Percentiles rank a stretch among this genome's conserved stretches.
Evolutionary conservation across 2,329 filamentous ascomycete genomes (phyloP).

Genomic region (Aspergillus sp.): DNA sequence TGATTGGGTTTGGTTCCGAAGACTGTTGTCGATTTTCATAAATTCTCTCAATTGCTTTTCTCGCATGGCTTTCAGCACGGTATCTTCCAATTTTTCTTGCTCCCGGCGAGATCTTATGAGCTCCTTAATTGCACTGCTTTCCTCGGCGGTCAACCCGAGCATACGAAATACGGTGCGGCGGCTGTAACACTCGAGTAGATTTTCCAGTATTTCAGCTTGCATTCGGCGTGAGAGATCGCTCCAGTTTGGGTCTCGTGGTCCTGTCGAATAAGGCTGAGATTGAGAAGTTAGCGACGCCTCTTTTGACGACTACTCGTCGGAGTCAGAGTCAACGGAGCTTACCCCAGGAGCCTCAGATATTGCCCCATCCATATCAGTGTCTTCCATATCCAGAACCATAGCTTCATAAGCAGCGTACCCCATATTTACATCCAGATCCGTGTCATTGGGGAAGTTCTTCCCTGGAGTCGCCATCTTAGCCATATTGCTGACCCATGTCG

Average conservation of each 20-base stretch:
- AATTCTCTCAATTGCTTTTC: slow-evolving; percentile 32
- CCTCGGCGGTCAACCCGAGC: slow-evolving; percentile 26
- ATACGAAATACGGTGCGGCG: slow-evolving; percentile 22
- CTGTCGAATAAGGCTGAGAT: background rate
- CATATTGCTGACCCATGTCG: slow-evolving; percentile 31
- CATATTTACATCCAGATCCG: slow-evolving; percentile 8
- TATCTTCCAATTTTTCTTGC: slow-evolving; percentile 31
- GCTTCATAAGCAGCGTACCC: background rate
- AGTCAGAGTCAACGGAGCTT: background rate
- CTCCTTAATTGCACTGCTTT: slow-evolving; percentile 20
- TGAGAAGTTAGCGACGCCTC: background rate
- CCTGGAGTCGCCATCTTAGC: slow-evolving; percentile 14
- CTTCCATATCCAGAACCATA: slow-evolving; percentile 12
- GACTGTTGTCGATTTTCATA: slow-evolving; percentile 34
- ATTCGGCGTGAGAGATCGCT: slow-evolving; percentile 30
- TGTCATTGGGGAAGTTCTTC: background rate
- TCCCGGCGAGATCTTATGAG: slow-evolving; percentile 21
- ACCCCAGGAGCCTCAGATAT: slow-evolving; percentile 10
- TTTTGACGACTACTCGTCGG: background rate
- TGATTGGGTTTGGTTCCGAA: slow-evolving; percentile 22
- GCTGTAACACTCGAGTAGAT: slow-evolving; percentile 25
- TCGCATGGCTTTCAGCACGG: slow-evolving; percentile 32
- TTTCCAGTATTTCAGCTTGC: slow-evolving; percentile 37
- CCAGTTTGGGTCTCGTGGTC: slow-evolving; percentile 28
- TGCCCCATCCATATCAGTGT: slow-evolving; percentile 21